Conservation (phyloP, 2,329 filamentous ascomycete genomes). For the Westerdykella sp. region DNA sequence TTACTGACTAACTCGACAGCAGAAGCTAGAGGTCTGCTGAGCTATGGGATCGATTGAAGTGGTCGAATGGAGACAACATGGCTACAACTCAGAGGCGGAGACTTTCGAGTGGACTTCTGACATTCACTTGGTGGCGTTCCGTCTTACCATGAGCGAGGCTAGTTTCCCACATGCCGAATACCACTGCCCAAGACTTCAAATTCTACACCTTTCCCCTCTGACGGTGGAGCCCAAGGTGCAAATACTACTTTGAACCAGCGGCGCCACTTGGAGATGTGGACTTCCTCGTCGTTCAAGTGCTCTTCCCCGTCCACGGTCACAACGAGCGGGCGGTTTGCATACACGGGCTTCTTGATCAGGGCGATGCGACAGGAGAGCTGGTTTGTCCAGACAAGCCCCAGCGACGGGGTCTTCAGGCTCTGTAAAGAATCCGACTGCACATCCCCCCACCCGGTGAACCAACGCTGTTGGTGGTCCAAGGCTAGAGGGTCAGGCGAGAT, state of each 20-base stretch:
- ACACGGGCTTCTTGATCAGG: conserved; percentile 63
- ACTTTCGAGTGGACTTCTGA: too few relatives aligned
- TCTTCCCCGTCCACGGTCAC: conserved; percentile 32
- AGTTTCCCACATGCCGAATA: conserved; percentile 15
- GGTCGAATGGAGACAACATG: too few relatives aligned
- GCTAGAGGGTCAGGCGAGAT: conserved; percentile 54
- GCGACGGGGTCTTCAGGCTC: conserved; percentile 69
- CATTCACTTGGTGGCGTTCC: too few relatives aligned
- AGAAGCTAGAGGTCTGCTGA: too few relatives aligned
- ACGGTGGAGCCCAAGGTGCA: conserved; percentile 63
- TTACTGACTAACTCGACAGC: too few relatives aligned
- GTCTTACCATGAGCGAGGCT: background rate
- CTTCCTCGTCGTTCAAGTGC: conserved; percentile 37
- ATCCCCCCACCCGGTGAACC: conserved; percentile 95
- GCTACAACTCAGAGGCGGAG: too few relatives aligned
- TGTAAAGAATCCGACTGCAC: conserved; percentile 26
- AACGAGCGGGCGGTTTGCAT: conserved; percentile 24
- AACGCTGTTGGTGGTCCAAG: conserved; percentile 84
- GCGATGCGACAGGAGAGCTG: conserved; percentile 80
- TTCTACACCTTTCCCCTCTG: conserved; percentile 52
- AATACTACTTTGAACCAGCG: conserved; percentile 87
- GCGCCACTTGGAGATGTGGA: conserved; percentile 55
- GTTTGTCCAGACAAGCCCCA: conserved; percentile 86
- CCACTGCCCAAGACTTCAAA: conserved; percentile 57
- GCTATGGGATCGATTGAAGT: too few relatives aligned